Conservation (phyloP, 176 grass and related monocot species). For the Oryza australiensis region DNA sequence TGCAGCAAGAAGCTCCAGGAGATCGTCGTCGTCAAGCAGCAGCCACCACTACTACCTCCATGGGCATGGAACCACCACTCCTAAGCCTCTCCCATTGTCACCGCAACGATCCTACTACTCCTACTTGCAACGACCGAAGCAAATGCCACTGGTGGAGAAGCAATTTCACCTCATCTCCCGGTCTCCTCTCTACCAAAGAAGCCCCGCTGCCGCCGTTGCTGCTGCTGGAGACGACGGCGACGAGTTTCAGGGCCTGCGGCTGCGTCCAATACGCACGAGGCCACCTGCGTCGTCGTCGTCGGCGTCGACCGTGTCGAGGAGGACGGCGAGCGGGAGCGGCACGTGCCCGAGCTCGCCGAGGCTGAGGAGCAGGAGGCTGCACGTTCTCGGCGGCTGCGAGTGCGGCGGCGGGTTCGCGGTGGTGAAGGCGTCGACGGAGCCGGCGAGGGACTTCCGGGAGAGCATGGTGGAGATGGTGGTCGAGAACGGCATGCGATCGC, state of each 20-base stretch:
- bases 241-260: conserved; percentile 18
- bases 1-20: conserved; percentile 14
- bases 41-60: conserved; percentile 16
- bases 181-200: conserved; percentile 19
- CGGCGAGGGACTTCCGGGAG: conserved; percentile 61
- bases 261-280: conserved; percentile 54
- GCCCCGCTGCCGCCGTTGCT: not conserved
- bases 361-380: conserved; percentile 39
- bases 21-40: conserved; percentile 10
- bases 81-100: conserved; percentile 30
- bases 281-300: not conserved
- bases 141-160: not conserved
- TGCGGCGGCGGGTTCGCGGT: conserved; percentile 29
- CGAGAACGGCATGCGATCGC: conserved; percentile 42
- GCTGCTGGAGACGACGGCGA: not conserved
- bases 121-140: conserved; percentile 29
- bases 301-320: not conserved
- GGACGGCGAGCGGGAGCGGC: not conserved
- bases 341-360: conserved; percentile 43
- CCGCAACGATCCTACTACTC: conserved; percentile 34
- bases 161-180: not conserved
- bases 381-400: not conserved
- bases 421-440: conserved; percentile 53
- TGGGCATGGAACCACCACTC: conserved; percentile 30
- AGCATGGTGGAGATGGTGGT: conserved; percentile 77